A percentile compares a stretch with the other conserved stretches of the same genome.
Conservation (phyloP, 2,329 filamentous ascomycete species). For the Hypoxylon sp. region DNA sequence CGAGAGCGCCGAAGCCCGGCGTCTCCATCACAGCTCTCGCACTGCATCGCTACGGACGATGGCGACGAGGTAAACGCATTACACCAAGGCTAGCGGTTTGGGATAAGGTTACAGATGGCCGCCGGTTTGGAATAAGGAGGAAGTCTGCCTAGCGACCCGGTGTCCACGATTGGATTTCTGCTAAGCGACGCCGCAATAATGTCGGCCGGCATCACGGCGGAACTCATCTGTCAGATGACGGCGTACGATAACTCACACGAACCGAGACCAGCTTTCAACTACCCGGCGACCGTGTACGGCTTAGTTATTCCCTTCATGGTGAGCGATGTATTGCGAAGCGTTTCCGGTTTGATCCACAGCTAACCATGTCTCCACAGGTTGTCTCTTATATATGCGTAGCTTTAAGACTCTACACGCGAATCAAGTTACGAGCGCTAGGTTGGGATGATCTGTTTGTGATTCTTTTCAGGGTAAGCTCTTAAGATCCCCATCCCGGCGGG, state of each 20-base stretch:
- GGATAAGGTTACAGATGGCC: slow-evolving; percentile 5
- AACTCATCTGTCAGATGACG: slow-evolving; percentile 42
- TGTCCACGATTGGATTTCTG: neutral
- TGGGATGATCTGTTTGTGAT: slow-evolving; percentile 55
- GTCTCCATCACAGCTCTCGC: neutral
- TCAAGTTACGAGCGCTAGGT: slow-evolving; percentile 49
- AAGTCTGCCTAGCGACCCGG: slow-evolving; percentile 4
- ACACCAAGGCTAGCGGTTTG: neutral
- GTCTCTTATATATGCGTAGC: slow-evolving; percentile 48
- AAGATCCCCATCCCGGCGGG: neutral
- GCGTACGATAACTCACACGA: slow-evolving; percentile 48
- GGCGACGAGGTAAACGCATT: slow-evolving; percentile 5
- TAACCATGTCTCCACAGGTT: slow-evolving; percentile 36
- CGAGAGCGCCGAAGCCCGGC: slow-evolving; percentile 2
- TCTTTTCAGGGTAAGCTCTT: slow-evolving; percentile 49
- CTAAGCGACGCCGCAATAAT: slow-evolving; percentile 17
- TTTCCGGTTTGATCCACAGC: neutral
- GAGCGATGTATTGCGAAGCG: slow-evolving; percentile 10
- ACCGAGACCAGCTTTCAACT: slow-evolving; percentile 42
- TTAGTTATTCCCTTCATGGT: slow-evolving; percentile 47
- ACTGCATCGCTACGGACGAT: neutral
- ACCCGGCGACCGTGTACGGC: slow-evolving; percentile 38
- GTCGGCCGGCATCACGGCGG: slow-evolving; percentile 20
- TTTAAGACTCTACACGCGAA: slow-evolving; percentile 49
- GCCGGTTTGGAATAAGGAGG: neutral